Evolutionary conservation across 2,329 filamentous ascomycete genomes (phyloP).

Genomic region (Dothidotthia symphoricarpi): DNA sequence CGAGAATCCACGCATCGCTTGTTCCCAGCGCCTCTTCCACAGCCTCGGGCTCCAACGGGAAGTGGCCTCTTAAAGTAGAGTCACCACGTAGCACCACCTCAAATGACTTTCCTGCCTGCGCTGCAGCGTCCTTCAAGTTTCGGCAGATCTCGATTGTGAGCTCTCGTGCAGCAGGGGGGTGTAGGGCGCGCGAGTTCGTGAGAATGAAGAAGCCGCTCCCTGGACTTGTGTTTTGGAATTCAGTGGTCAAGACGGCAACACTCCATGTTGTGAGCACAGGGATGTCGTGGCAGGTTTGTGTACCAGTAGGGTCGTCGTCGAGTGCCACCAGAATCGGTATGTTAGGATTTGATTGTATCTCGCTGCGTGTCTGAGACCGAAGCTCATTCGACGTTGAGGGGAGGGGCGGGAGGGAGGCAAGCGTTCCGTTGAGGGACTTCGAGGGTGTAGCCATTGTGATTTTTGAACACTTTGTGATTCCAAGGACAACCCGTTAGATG

Average conservation of each 20-base stretch:
- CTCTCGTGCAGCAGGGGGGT: slow-evolving; percentile 47
- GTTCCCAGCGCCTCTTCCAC: slow-evolving; percentile 52
- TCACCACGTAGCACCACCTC: slow-evolving; percentile 59
- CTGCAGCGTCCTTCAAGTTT: slow-evolving; percentile 50
- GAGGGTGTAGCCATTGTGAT: no score
- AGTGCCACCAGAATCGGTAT: slow-evolving; percentile 41
- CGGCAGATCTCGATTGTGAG: slow-evolving; percentile 54
- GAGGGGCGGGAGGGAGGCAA: slow-evolving; percentile 16
- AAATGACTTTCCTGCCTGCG: slow-evolving; percentile 42
- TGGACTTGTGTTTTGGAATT: slow-evolving; percentile 43
- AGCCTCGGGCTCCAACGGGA: slow-evolving; percentile 56
- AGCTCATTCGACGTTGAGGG: slow-evolving; percentile 15
- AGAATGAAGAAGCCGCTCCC: slow-evolving; percentile 58
- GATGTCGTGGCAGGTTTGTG: slow-evolving; percentile 61
- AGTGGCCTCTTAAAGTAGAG: slow-evolving; percentile 58
- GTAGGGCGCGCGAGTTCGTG: slow-evolving; percentile 59
- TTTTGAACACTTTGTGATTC: no score
- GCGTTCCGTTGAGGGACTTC: slow-evolving; percentile 11
- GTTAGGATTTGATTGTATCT: slow-evolving; percentile 16
- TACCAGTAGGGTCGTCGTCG: slow-evolving; percentile 61
- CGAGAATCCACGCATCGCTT: slow-evolving; percentile 55
- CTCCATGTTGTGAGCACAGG: slow-evolving; percentile 57
- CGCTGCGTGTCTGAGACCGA: slow-evolving; percentile 19
- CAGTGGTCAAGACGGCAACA: slow-evolving; percentile 43
- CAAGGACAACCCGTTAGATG: no score